Evolutionary conservation across 2,329 filamentous ascomycete genomes (phyloP), one percentile per base, ranked within the genome.

Genomic region (Teratosphaeria gauchensis): DNA sequence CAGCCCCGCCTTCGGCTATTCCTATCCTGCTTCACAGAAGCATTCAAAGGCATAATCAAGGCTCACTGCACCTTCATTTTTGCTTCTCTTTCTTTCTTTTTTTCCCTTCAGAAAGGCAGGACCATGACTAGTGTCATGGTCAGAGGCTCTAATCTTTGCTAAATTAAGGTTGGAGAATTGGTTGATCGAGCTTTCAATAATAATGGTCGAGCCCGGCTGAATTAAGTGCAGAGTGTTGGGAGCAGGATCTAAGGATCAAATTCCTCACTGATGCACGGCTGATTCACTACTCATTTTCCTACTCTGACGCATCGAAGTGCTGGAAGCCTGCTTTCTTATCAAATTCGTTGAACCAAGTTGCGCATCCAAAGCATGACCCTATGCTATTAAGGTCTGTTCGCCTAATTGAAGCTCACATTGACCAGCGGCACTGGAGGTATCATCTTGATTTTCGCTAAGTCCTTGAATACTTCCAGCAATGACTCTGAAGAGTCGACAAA

Each of bases 361-460:
- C 6, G 8, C 4, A n/a, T 55, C 11, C 1, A 14, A 14, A 16
- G 9, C 7, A 42, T 12, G n/a, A 42, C n/a, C 5, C 12, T 42
- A 4, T 42, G 35, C 35, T 16, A 16, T 19, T 4, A 48, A 48
- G 42, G n/a, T 11, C 3, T 16, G 42, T 19, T 19, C 21, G 19
- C 16, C 33, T 48, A 66, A 55, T 65, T 66, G 62, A 66, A 66
- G 30, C 53, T 63, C 21, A 67, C 64, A 7, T 61, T 60, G n/a
- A 62, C 62, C 53, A 62, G 42, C 28, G 66, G 64, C 52, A 67
- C 61, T 12, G 64, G 63, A 31, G 76, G 76, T 2, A 79, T 69
- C 77, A 80, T 77, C 58, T 73, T 74, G 59, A 79, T 62, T 30
- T 71, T 71, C 12, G 66, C 74, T 64, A 79, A 74, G 38, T 78